These are phyloP conservation scores for Pseudogymnoascus sp. DNA, from an alignment of 2,329 filamentous ascomycete genomes.

Conservation along the genomic window DNA sequence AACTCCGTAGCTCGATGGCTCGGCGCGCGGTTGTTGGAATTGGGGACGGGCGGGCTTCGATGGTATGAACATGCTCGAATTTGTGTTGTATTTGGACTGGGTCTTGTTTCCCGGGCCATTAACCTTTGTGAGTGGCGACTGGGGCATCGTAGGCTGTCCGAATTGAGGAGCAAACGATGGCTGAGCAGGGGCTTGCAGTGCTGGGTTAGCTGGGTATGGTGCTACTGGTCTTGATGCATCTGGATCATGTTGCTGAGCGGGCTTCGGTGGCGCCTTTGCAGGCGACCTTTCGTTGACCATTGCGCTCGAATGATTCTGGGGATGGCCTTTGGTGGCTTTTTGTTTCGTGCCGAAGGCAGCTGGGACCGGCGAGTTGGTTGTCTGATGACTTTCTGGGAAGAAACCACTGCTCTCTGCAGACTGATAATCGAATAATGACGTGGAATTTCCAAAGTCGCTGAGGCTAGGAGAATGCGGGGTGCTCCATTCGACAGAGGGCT, in stretches of 20 bases:
- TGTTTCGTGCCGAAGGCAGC: conserved; percentile 13
- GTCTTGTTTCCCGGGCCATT: conserved; percentile 12
- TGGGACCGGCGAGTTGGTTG: conserved; percentile 12
- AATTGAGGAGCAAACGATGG: conserved; percentile 22
- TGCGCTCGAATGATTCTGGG: conserved; percentile 11
- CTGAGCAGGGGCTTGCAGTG: conserved; percentile 8
- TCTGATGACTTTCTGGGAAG: conserved; percentile 11
- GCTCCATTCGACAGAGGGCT: conserved; percentile 11
- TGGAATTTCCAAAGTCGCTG: conserved; percentile 26
- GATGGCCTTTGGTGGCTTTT: conserved; percentile 9
- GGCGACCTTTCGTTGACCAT: conserved; percentile 29
- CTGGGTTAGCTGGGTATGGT: conserved; percentile 11
- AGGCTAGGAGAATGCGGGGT: conserved; percentile 13
- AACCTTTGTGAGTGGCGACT: conserved; percentile 21
- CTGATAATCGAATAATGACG: conserved; percentile 20
- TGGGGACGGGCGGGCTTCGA: conserved; percentile 25
- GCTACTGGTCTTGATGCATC: conserved; percentile 18
- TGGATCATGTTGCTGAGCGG: conserved; percentile 11
- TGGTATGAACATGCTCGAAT: conserved; percentile 22
- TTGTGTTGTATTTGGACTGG: conserved; percentile 19
- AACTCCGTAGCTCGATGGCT: conserved; percentile 18
- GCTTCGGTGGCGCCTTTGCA: conserved; percentile 22
- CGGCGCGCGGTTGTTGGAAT: conserved; percentile 17
- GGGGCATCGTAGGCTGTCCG: conserved; percentile 24
- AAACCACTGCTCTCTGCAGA: not conserved